Percentiles rank a stretch among this genome's conserved stretches.
Conservation (phyloP, 768 basidiomycete species). For the Cystobasidiopsis lactophilus region DNA sequence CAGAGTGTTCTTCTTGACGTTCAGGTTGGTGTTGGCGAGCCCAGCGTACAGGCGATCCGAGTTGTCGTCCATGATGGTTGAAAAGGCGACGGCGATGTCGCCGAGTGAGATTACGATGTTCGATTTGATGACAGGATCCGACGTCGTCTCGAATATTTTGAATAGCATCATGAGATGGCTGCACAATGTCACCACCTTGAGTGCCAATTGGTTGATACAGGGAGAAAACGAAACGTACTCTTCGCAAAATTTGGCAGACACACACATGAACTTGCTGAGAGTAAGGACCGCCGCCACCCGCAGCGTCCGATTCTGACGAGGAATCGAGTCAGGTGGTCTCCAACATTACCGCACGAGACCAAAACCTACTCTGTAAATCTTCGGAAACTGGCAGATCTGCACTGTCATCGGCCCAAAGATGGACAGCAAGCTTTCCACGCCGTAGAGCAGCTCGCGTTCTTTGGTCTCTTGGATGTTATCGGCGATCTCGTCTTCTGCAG, state of each 20-base stretch:
- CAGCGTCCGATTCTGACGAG: constrained; percentile 54
- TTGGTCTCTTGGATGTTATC: constrained; percentile 64
- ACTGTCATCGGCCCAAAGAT: constrained; percentile 76
- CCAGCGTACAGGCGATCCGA: constrained; percentile 87
- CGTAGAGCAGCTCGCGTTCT: constrained; percentile 71
- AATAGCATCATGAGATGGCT: constrained; percentile 62
- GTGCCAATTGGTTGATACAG: too few species aligned
- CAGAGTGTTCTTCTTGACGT: constrained; percentile 96
- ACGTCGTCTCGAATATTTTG: constrained; percentile 78
- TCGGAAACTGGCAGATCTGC: constrained; percentile 71
- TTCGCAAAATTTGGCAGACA: constrained; percentile 85
- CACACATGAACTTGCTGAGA: constrained; percentile 88
- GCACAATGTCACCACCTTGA: too few species aligned
- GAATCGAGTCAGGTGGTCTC: not conserved
- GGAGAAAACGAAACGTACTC: constrained; percentile 19
- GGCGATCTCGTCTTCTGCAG: constrained; percentile 94
- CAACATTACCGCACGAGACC: not conserved
- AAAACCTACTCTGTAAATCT: constrained; percentile 55
- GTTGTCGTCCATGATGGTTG: constrained; percentile 89
- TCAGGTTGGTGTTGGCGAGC: constrained; percentile 58
- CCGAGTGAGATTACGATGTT: constrained; percentile 96
- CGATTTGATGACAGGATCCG: constrained; percentile 68
- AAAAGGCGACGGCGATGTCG: constrained; percentile 95
- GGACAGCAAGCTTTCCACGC: constrained; percentile 54
- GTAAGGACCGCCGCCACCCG: constrained; percentile 69